phyloP scores from a whole-genome alignment of 2,329 filamentous ascomycete species.

The Cercospora sp. region DNA sequence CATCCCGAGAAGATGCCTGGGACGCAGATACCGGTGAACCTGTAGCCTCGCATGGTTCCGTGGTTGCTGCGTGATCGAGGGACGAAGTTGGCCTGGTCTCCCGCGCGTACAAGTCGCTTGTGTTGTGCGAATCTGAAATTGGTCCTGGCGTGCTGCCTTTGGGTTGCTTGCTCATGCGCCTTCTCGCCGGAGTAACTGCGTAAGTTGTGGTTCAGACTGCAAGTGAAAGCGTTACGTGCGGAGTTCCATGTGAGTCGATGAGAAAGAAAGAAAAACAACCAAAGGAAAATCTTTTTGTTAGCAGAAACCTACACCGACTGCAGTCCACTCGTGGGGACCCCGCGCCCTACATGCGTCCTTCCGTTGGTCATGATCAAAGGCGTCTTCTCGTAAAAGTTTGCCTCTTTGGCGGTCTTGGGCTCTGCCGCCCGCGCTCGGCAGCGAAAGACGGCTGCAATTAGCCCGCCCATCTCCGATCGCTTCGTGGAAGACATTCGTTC shows the following conservation, averaged over 20 bases:
- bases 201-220: not conserved
- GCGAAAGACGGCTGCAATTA: not conserved
- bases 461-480: conserved; percentile 1
- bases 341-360: not conserved
- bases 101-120: not conserved
- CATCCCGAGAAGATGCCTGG: conserved; percentile 23
- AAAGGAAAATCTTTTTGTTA: not conserved
- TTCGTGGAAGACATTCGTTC: not conserved
- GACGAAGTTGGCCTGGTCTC: not conserved
- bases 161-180: conserved; percentile 33
- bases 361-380: conserved; percentile 4
- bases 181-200: not conserved
- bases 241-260: not conserved
- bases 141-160: conserved; percentile 51
- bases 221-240: not conserved
- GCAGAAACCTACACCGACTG: not conserved
- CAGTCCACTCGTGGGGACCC: not conserved
- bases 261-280: not conserved
- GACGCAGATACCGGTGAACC: conserved; percentile 23
- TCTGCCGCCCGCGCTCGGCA: not conserved
- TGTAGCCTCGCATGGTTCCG: conserved; percentile 27
- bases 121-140: conserved; percentile 23
- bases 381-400: conserved; percentile 10
- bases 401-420: conserved; percentile 2
- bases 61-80: conserved; percentile 13